Base-by-base conservation (phyloP, 2,329 filamentous ascomycete species). In the Macroventuria anomochaeta region DNA sequence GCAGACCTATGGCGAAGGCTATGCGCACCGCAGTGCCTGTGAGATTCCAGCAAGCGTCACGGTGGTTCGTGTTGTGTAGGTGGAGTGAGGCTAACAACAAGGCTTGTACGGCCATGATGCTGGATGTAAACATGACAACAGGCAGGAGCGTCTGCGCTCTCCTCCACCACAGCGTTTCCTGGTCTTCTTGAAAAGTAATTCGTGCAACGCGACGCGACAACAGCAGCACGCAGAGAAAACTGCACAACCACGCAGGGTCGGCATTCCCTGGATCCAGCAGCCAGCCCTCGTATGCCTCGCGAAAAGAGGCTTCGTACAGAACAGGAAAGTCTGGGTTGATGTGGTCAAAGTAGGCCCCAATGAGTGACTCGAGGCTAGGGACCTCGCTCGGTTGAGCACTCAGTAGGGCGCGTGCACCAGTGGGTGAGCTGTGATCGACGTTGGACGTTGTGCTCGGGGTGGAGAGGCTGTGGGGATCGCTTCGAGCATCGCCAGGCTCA, bases 51-150 rank as follows among this genome's bases (percentile, higher is more conserved):
- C 71, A 74, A 3, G 72, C 72, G 46, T 79, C 77, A 29, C 76
- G 71, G 54, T 77, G 75, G 59, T 76, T 77, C 1, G 76, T 77
- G 58, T 79, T 79, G 65, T 79, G 76, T 23, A 79, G 74, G 53
- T 79, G 76, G 5, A 78, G 59, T 8, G 76, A 73, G 7, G 75
- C 73, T 8, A 79, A 71, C 63, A 79, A 62, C 36, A 79, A 64
- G 3, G 76, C 74, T 62, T 79, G 76, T 8, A 79, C 71, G 0
- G 77, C 74, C 42, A 66, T 64, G 25, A 78, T 62, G 61, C 72
- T 77, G 3, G 77, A 77, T 1, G 75, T 77, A 57, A 78, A 78
- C 42, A 77, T 68, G 29, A 78, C 75, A 11, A 73, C 73, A 1
- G 77, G 74, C 11, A 79, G 66, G 3, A 78, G 65, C 5, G 69